Conservation (phyloP, 805 yeast species). For the Sugiyamaella smithiae region DNA sequence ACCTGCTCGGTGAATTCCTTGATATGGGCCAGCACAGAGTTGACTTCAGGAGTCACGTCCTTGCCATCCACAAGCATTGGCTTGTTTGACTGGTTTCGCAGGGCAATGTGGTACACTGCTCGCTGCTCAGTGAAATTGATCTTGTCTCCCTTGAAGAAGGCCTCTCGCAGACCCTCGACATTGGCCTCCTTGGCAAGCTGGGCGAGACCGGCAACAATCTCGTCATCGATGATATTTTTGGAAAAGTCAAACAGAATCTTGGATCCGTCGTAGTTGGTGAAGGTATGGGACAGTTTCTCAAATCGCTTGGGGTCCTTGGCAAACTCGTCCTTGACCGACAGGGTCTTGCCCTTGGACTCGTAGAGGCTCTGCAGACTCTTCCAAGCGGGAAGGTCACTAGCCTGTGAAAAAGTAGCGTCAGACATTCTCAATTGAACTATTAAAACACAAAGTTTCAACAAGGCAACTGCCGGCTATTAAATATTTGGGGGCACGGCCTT, state of each 20-base stretch:
- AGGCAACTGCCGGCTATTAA: neutral
- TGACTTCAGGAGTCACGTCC: slow-evolving; percentile 89
- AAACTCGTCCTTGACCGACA: slow-evolving; percentile 78
- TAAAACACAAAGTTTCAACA: neutral
- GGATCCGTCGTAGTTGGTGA: slow-evolving; percentile 81
- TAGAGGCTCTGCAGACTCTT: slow-evolving; percentile 66
- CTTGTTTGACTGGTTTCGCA: slow-evolving; percentile 86
- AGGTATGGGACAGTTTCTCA: slow-evolving; percentile 70
- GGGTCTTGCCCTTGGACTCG: slow-evolving; percentile 63
- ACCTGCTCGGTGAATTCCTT: slow-evolving; percentile 88
- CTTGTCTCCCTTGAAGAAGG: slow-evolving; percentile 87
- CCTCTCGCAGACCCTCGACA: slow-evolving; percentile 83
- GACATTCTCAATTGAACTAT: slow-evolving; percentile 25
- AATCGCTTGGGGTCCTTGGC: slow-evolving; percentile 70
- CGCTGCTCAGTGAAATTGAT: slow-evolving; percentile 90
- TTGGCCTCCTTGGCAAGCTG: slow-evolving; percentile 87
- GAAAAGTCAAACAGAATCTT: slow-evolving; percentile 92
- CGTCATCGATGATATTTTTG: slow-evolving; percentile 88
- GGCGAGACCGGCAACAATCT: slow-evolving; percentile 63
- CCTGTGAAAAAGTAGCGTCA: slow-evolving; percentile 52
- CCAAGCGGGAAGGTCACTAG: slow-evolving; percentile 83
- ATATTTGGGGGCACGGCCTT: slow-evolving; percentile 1
- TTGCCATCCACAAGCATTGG: slow-evolving; percentile 86
- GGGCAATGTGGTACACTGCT: slow-evolving; percentile 95
- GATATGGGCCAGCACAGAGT: slow-evolving; percentile 90